A percentile compares a stretch with the other conserved stretches of the same genome.
Evolutionary conservation across 2,329 filamentous ascomycete species (phyloP).

Genomic region (Xylariaceae sp.): DNA sequence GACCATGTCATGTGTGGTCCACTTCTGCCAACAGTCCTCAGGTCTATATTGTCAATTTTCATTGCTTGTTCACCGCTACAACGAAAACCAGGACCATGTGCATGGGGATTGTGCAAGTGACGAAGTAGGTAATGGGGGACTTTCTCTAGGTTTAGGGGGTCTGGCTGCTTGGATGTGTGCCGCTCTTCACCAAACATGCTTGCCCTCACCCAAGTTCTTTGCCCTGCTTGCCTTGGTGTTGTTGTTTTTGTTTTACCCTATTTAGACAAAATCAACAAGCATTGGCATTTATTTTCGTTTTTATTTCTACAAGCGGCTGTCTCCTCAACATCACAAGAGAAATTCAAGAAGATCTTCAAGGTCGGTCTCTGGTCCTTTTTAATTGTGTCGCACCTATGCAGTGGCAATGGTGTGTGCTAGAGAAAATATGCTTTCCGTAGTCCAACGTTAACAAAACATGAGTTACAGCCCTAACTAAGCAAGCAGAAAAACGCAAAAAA

Average conservation of each 20-base stretch:
- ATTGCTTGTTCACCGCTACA: neutral
- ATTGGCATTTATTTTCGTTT: too few relatives aligned
- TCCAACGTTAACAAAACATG: slow-evolving; percentile 13
- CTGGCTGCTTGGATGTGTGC: neutral
- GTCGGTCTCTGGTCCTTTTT: too few relatives aligned
- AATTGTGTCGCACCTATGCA: too few relatives aligned
- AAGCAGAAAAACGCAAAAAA: slow-evolving; percentile 14
- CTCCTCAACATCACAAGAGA: too few relatives aligned
- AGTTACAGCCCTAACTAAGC: slow-evolving; percentile 6
- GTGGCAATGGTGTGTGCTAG: too few relatives aligned
- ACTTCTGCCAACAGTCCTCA: neutral
- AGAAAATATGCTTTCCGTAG: slow-evolving; percentile 11
- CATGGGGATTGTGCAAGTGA: neutral
- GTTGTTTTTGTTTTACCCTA: neutral
- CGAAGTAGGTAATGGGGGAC: neutral
- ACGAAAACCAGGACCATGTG: neutral
- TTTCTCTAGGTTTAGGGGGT: too few relatives aligned
- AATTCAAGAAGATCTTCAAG: too few relatives aligned
- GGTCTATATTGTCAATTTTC: neutral
- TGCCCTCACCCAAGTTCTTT: too few relatives aligned
- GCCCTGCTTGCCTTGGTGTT: slow-evolving; percentile 17
- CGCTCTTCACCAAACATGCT: slow-evolving; percentile 14
- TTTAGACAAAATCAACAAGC: too few relatives aligned
- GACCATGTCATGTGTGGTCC: too few relatives aligned
- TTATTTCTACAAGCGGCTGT: too few relatives aligned